Conservation (phyloP, 345 rosid species). For the Punica granatum region DNA sequence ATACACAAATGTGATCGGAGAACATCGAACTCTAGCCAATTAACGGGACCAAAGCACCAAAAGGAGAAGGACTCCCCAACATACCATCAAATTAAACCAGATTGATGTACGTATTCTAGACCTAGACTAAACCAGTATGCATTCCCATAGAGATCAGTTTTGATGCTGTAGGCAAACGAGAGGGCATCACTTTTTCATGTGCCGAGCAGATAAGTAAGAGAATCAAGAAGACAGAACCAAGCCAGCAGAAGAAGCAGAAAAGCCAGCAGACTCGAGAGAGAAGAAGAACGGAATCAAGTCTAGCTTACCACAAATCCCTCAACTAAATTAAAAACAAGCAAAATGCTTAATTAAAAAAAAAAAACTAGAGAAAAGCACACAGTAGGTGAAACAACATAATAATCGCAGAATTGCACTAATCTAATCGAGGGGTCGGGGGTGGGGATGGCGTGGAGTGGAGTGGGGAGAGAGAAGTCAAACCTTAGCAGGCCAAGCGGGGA, state of each 20-base stretch:
- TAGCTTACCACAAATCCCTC: background rate
- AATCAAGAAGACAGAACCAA: background rate
- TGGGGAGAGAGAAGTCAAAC: constrained; percentile 22
- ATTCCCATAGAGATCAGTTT: background rate
- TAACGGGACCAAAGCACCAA: background rate
- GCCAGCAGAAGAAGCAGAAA: background rate
- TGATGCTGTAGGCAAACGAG: background rate
- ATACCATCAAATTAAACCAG: background rate
- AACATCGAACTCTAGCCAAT: background rate
- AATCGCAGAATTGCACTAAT: background rate
- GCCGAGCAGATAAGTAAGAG: background rate
- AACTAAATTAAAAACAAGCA: background rate
- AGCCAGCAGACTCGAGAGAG: background rate
- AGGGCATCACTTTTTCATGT: background rate
- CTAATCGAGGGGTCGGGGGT: no score
- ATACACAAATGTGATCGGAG: background rate
- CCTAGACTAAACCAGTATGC: background rate
- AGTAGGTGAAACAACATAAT: background rate
- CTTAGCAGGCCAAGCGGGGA: constrained; percentile 98
- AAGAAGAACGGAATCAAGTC: background rate
- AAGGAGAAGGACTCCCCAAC: background rate
- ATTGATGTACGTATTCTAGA: background rate
- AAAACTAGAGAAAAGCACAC: background rate
- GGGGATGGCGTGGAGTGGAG: no score
- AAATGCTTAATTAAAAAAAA: background rate